phyloP scores from a whole-genome alignment of 305 asterid species.

The Euphrasia arctica region DNA sequence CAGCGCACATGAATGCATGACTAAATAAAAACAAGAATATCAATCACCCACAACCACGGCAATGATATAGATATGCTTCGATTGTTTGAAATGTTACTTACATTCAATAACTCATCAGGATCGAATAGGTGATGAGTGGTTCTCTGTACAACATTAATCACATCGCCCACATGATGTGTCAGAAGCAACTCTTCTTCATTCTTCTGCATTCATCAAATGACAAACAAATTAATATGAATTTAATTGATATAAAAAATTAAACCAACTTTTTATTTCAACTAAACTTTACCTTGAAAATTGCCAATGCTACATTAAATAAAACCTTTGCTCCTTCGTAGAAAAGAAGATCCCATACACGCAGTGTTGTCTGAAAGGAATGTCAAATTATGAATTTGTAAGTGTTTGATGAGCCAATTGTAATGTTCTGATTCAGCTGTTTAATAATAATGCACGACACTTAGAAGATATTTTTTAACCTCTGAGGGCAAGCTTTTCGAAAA shows the following conservation, averaged over 20 bases:
- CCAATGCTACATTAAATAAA: constrained; percentile 80
- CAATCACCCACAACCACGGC: background rate
- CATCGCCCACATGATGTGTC: constrained; percentile 87
- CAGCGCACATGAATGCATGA: background rate
- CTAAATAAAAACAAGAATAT: background rate
- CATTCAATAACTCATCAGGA: constrained; percentile 89
- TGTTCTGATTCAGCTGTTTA: background rate
- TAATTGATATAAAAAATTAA: background rate
- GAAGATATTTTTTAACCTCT: constrained; percentile 50
- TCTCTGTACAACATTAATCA: constrained; percentile 79
- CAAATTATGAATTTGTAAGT: constrained; percentile 17
- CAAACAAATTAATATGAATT: background rate
- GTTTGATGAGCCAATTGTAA: background rate
- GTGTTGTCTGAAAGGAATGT: constrained; percentile 63
- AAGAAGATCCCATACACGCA: constrained; percentile 96
- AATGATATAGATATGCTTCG: background rate
- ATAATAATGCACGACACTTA: background rate
- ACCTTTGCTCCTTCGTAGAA: constrained; percentile 96
- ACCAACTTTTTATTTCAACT: constrained; percentile 1
- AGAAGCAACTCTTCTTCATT: constrained; percentile 80
- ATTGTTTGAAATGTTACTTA: constrained; percentile 26
- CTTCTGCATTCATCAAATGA: constrained; percentile 53
- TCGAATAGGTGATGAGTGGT: constrained; percentile 85
- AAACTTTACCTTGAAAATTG: constrained; percentile 70
- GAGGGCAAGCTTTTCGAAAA: constrained; percentile 98